Conservation (phyloP, 495 filamentous ascomycete genomes). For the Xylaria palmicola region DNA sequence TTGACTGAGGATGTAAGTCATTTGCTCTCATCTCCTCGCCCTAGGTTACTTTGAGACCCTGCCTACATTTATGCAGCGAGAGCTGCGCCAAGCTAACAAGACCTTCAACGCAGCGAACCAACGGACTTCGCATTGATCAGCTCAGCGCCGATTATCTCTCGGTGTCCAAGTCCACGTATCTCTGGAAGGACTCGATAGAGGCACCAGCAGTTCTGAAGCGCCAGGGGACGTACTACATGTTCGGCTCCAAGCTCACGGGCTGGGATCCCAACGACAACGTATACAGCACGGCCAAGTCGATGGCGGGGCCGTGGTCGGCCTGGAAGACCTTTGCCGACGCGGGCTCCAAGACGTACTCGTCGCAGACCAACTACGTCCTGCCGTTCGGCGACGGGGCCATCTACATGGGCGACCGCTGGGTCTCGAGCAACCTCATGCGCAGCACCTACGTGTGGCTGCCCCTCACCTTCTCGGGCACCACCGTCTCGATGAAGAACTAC, state of each 20-base stretch:
- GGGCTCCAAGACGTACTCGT: constrained; percentile 52
- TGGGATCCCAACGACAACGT: constrained; percentile 63
- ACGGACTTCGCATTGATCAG: constrained; percentile 51
- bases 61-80: neutral
- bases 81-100: neutral
- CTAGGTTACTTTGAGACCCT: no score
- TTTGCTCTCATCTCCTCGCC: neutral
- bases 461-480: constrained; percentile 55
- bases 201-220: constrained; percentile 45
- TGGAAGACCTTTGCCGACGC: constrained; percentile 59
- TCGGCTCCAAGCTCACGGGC: constrained; percentile 40
- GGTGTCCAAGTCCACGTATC: constrained; percentile 50
- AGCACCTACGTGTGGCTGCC: constrained; percentile 69
- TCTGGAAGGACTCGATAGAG: constrained; percentile 47
- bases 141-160: constrained; percentile 49
- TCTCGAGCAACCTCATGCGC: constrained; percentile 55
- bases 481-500: constrained; percentile 48
- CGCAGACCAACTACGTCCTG: constrained; percentile 53
- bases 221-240: constrained; percentile 39
- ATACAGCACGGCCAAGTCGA: constrained; percentile 39
- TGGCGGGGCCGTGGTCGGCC: constrained; percentile 53
- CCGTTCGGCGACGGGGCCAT: constrained; percentile 45
- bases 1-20: constrained; percentile 55
- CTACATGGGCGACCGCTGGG: constrained; percentile 70
- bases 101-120: constrained; percentile 30